Conservation (phyloP, 208 protist species). For the Giardia muris region DNA sequence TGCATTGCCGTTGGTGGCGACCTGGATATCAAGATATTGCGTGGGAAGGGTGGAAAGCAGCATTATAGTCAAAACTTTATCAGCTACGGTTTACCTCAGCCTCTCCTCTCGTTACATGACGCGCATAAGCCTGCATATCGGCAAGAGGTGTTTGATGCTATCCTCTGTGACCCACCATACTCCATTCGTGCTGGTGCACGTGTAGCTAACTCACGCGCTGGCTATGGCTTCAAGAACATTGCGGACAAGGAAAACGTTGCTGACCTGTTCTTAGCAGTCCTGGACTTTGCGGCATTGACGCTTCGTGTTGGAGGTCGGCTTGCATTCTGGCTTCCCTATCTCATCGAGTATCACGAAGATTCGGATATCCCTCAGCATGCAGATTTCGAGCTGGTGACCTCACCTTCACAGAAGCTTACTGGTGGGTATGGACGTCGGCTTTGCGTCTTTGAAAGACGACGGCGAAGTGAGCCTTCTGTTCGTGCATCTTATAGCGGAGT, state of each 20-base stretch:
- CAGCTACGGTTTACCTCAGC: slow-evolving; percentile 21
- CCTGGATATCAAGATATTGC: slow-evolving; percentile 28
- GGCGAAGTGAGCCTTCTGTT: too few species aligned
- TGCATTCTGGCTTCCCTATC: background rate
- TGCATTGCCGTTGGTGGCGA: slow-evolving; percentile 37
- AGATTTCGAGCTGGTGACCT: background rate
- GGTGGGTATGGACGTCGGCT: background rate
- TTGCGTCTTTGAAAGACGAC: background rate
- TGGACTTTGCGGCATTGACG: background rate
- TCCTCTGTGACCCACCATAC: slow-evolving; percentile 45
- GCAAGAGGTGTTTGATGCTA: slow-evolving; percentile 31
- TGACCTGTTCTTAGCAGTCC: background rate
- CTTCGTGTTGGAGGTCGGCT: background rate
- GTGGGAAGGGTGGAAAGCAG: background rate
- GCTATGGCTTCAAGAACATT: too few species aligned
- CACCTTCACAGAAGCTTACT: background rate
- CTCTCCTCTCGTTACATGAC: slow-evolving; percentile 20
- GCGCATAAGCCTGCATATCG: background rate
- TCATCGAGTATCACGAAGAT: background rate
- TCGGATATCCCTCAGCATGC: background rate
- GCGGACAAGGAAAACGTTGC: background rate
- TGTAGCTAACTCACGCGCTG: background rate
- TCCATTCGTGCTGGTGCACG: slow-evolving; percentile 33
- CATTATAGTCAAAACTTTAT: slow-evolving; percentile 20
- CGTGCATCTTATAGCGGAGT: too few species aligned